Conservation (phyloP, 495 filamentous ascomycete genomes). For the Aspergillus conjunctus region DNA sequence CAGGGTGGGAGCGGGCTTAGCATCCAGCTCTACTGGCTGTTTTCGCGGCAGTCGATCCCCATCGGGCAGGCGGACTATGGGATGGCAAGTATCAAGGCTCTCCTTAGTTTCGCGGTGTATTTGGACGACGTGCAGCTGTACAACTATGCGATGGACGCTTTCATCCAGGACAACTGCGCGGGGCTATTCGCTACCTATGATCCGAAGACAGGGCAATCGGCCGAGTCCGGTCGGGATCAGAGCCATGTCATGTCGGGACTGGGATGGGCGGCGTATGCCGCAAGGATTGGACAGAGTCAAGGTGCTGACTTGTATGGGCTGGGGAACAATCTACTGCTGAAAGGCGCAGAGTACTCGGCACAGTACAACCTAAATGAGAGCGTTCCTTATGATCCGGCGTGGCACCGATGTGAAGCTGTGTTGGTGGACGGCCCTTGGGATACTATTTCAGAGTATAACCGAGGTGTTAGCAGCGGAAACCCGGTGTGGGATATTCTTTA, state of each 20-base stretch:
- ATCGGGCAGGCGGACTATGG: constrained; percentile 36
- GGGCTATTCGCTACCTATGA: constrained; percentile 25
- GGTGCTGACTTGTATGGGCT: constrained; percentile 36
- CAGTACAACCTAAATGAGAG: constrained; percentile 37
- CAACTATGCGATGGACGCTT: constrained; percentile 36
- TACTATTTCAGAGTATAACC: constrained; percentile 28
- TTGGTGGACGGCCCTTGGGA: constrained; percentile 40
- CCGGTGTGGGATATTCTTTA: constrained; percentile 17
- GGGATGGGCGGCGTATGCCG: constrained; percentile 31
- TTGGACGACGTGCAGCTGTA: constrained; percentile 40
- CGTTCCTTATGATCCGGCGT: constrained; percentile 39
- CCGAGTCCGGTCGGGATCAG: constrained; percentile 22
- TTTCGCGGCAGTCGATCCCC: constrained; percentile 34
- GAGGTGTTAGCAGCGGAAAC: constrained; percentile 27
- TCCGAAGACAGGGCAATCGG: constrained; percentile 32
- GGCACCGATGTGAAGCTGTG: constrained; percentile 39
- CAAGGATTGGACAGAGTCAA: constrained; percentile 33
- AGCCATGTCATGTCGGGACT: constrained; percentile 18
- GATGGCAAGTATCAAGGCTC: constrained; percentile 33
- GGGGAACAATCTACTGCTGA: constrained; percentile 33
- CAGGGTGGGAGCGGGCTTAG: constrained; percentile 40
- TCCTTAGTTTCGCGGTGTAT: constrained; percentile 44
- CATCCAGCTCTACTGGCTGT: constrained; percentile 43
- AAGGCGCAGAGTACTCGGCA: constrained; percentile 37
- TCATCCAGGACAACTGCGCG: constrained; percentile 36